phyloP scores from a whole-genome alignment of 2,329 filamentous ascomycete species.

The Zasmidium cellare region DNA sequence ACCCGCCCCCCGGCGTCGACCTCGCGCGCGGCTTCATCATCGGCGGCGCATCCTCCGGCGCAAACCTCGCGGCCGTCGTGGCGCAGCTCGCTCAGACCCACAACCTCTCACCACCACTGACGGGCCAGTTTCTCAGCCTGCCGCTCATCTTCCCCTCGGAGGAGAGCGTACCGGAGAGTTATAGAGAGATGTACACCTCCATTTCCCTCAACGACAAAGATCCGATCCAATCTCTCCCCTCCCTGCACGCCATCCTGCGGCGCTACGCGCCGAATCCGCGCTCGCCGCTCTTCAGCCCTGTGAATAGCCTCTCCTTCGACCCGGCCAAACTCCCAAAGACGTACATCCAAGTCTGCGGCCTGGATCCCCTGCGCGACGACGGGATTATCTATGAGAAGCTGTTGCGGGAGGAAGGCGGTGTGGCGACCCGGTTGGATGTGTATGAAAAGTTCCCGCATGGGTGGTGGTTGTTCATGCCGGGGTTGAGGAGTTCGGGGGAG shows the following conservation, averaged over 20 bases:
- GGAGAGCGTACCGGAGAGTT: conserved; percentile 39
- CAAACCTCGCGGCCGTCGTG: conserved; percentile 41
- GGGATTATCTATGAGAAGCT: conserved; percentile 53
- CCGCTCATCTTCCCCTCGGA: conserved; percentile 39
- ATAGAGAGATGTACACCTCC: conserved; percentile 41
- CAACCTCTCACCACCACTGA: conserved; percentile 44
- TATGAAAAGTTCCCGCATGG: conserved; percentile 47
- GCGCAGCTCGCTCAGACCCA: conserved; percentile 44
- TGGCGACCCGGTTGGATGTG: conserved; percentile 47
- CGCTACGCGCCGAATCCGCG: not conserved
- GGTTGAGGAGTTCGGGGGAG: not conserved
- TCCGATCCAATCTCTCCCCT: conserved; percentile 21
- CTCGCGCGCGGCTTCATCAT: conserved; percentile 47
- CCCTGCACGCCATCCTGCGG: not conserved
- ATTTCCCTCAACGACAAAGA: conserved; percentile 17
- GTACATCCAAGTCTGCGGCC: conserved; percentile 3
- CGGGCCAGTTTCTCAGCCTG: conserved; percentile 41
- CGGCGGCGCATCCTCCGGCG: conserved; percentile 50
- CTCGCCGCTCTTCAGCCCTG: not conserved
- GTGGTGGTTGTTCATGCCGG: not conserved
- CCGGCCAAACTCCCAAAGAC: conserved; percentile 40
- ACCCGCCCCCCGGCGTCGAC: conserved; percentile 47
- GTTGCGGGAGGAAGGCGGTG: conserved; percentile 43
- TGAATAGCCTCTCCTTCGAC: not conserved
- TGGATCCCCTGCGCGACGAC: conserved; percentile 54